These are phyloP conservation scores for Ophiostoma ips DNA, from an alignment of 2,329 filamentous ascomycete genomes.

Conservation along the genomic window DNA sequence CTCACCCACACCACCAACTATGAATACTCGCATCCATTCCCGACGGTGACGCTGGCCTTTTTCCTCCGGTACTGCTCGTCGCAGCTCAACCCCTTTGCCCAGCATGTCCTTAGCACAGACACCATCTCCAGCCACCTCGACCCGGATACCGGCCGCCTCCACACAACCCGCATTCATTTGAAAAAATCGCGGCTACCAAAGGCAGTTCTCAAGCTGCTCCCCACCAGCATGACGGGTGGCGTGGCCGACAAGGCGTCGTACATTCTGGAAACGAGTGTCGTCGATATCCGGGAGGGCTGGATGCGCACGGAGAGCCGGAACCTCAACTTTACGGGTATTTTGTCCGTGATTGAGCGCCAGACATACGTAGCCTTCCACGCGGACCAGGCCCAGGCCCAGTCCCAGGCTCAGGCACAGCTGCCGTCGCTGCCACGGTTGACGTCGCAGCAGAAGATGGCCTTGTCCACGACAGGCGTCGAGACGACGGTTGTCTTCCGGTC, in stretches of 20 bases:
- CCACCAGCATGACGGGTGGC: constrained; percentile 53
- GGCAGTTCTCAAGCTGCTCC: constrained; percentile 62
- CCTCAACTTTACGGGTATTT: constrained; percentile 66
- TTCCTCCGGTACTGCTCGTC: constrained; percentile 71
- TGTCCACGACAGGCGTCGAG: constrained; percentile 47
- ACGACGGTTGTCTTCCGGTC: constrained; percentile 65
- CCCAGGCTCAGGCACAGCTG: background rate
- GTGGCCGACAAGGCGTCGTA: constrained; percentile 57
- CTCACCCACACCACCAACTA: constrained; percentile 53
- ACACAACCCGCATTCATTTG: constrained; percentile 66
- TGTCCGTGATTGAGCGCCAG: constrained; percentile 67
- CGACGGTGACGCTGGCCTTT: constrained; percentile 76
- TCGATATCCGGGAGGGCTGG: constrained; percentile 68
- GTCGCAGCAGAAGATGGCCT: background rate
- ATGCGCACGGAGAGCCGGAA: constrained; percentile 74
- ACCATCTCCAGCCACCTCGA: constrained; percentile 65
- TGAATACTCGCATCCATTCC: constrained; percentile 67
- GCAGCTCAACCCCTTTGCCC: constrained; percentile 62
- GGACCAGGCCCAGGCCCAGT: background rate
- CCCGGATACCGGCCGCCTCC: constrained; percentile 55
- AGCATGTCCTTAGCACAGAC: constrained; percentile 71
- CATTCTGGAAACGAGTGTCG: constrained; percentile 65
- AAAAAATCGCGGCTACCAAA: constrained; percentile 68
- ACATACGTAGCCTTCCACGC: constrained; percentile 37
- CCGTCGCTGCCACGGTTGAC: background rate